phyloP scores from a whole-genome alignment of 2,329 filamentous ascomycete species.

The Alternaria rosae region DNA sequence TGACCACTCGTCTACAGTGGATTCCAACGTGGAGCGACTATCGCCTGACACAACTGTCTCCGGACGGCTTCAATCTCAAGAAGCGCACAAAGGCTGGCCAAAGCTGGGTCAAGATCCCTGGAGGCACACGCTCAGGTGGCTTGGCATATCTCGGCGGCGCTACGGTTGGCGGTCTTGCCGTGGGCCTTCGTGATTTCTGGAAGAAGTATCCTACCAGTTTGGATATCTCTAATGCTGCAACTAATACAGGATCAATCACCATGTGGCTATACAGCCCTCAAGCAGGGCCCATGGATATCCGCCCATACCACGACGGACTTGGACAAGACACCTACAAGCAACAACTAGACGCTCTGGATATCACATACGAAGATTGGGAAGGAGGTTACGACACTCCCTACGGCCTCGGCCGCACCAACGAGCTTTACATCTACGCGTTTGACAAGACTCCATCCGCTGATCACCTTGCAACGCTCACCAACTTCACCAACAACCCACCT shows the following conservation, averaged over 20 bases:
- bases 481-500: slow-evolving; percentile 61
- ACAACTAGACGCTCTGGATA: slow-evolving; percentile 66
- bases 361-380: slow-evolving; percentile 71
- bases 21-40: slow-evolving; percentile 68
- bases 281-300: slow-evolving; percentile 63
- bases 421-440: slow-evolving; percentile 63
- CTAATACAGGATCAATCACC: slow-evolving; percentile 61
- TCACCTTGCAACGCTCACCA: slow-evolving; percentile 54
- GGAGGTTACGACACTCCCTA: slow-evolving; percentile 63
- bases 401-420: slow-evolving; percentile 66
- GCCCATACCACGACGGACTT: slow-evolving; percentile 66
- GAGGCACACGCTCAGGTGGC: slow-evolving; percentile 63
- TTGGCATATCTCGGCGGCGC: slow-evolving; percentile 67
- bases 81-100: slow-evolving; percentile 67
- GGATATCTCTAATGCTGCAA: slow-evolving; percentile 61
- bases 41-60: slow-evolving; percentile 63
- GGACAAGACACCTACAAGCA: slow-evolving; percentile 64
- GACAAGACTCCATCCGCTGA: slow-evolving; percentile 61
- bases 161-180: slow-evolving; percentile 63
- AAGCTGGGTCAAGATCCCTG: slow-evolving; percentile 66
- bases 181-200: slow-evolving; percentile 69
- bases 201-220: slow-evolving; percentile 67
- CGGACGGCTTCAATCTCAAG: slow-evolving; percentile 67
- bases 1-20: slow-evolving; percentile 61
- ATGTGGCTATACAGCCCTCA: slow-evolving; percentile 68